phyloP scores from a whole-genome alignment of 1,284 basidiomycete species.

The Serendipita sp. region DNA sequence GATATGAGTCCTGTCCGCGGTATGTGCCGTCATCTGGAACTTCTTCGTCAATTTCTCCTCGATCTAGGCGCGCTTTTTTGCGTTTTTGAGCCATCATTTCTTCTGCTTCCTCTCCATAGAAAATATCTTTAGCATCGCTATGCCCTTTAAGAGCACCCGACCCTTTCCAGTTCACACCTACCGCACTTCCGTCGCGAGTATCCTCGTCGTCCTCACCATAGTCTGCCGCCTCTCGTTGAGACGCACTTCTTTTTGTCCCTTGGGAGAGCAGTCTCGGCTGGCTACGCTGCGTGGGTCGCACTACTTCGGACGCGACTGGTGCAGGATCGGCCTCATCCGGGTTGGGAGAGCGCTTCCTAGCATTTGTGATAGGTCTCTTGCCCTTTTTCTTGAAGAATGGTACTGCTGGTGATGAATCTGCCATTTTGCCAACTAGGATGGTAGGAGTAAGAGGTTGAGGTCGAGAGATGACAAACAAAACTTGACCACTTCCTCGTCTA shows the following conservation, averaged over 20 bases:
- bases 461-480: slow-evolving; percentile 3
- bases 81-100: slow-evolving; percentile 53
- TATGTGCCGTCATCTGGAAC: slow-evolving; percentile 78
- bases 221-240: slow-evolving; percentile 36
- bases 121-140: slow-evolving; percentile 53
- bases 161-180: slow-evolving; percentile 66
- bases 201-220: slow-evolving; percentile 32
- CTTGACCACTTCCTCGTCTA: not conserved
- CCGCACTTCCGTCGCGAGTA: slow-evolving; percentile 36
- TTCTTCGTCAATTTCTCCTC: slow-evolving; percentile 43
- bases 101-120: slow-evolving; percentile 66
- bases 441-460: not conserved
- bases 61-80: slow-evolving; percentile 35
- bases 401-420: slow-evolving; percentile 23
- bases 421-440: not conserved
- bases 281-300: slow-evolving; percentile 58
- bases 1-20: slow-evolving; percentile 69
- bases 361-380: slow-evolving; percentile 55
- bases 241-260: slow-evolving; percentile 63
- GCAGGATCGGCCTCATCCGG: slow-evolving; percentile 27
- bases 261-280: slow-evolving; percentile 61
- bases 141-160: slow-evolving; percentile 42
- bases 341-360: slow-evolving; percentile 55
- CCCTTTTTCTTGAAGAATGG: slow-evolving; percentile 76
- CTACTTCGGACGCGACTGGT: slow-evolving; percentile 45